Base-by-base conservation (phyloP, 306 rosid genomes). In the Trichosanthes cucumerina region DNA sequence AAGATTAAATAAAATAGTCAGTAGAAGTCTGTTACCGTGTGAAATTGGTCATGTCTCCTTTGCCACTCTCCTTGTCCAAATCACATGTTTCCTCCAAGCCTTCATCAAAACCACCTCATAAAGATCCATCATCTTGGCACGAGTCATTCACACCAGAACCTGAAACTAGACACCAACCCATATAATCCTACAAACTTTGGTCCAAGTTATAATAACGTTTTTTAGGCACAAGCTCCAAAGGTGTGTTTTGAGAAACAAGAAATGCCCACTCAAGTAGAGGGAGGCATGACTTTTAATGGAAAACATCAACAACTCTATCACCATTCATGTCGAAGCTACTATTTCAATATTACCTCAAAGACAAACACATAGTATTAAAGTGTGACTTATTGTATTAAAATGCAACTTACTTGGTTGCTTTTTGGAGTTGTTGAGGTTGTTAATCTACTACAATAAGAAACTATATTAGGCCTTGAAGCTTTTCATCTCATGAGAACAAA, bases 1-100 rank as follows among this genome's bases (percentile, higher is more conserved):
- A 62, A 68, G 18, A 66, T 66, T 2, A 34, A 79, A 57, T 7
- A 60, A 12, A 77, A 13, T 23, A 57, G 34, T 28, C n/a, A n/a
- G n/a, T n/a, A n/a, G n/a, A n/a, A n/a, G 47, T 13, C 43, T 14
- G 33, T 78, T 53, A 94, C 97, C 49, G 90, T 84, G 82, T 92
- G 96, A 81, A 88, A 90, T 79, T 90, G 87, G 44, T 92, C 83
- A 23, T 66, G 93, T 83, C 96, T 88, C 81, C 75, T 84, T 79
- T 89, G 89, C 94, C 95, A 92, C n/a, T n/a, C 78, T 92, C 98
- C 86, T 88, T 87, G 54, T 86, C 84, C 85, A 92, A 78, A 81
- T 85, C 97, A 38, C 81, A 81, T 38, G 79, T 19, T 43, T 65
- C 82, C 63, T 83, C 83, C 83, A 88, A 66, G 73, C 90, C 87